Evolutionary conservation across 1,139 yeast species (phyloP).

Genomic region (Geotrichum carabidarum): DNA sequence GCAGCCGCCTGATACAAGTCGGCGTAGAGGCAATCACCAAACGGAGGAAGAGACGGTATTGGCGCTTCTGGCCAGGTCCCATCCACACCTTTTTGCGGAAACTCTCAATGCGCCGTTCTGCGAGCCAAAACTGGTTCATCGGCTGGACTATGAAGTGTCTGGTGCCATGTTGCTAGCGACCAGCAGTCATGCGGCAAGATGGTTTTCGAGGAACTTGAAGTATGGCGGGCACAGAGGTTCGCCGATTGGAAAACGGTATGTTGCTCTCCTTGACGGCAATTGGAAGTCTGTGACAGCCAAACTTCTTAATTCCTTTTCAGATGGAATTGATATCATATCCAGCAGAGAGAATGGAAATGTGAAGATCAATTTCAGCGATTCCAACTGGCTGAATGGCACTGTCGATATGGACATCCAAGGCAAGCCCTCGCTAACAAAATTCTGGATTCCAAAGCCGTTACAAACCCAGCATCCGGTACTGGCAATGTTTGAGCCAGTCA

Average conservation of each 20-base stretch:
- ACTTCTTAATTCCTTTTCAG: too few relatives aligned
- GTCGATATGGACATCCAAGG: constrained; percentile 20
- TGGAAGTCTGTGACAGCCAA: not conserved
- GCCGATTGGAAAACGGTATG: constrained; percentile 23
- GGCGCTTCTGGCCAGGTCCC: not conserved
- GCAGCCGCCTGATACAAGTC: constrained; percentile 23
- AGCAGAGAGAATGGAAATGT: too few relatives aligned
- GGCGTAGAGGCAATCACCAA: not conserved
- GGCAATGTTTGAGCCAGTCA: constrained; percentile 37
- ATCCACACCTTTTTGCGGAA: constrained; percentile 6
- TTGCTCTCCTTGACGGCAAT: not conserved
- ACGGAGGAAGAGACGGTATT: not conserved
- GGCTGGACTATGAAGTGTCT: constrained; percentile 31
- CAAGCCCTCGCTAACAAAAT: constrained; percentile 23
- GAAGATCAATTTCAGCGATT: too few relatives aligned
- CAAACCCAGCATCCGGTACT: constrained; percentile 17
- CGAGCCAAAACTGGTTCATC: constrained; percentile 30
- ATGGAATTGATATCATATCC: too few relatives aligned
- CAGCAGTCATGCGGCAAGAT: constrained; percentile 27
- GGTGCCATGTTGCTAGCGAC: constrained; percentile 34
- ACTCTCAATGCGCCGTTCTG: constrained; percentile 24
- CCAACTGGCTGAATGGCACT: constrained; percentile 15
- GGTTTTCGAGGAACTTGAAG: constrained; percentile 25
- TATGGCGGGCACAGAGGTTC: constrained; percentile 25
- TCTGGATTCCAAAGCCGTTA: constrained; percentile 11